A percentile compares a stretch with the other conserved stretches of the same genome.
phyloP scores from a whole-genome alignment of 2,329 filamentous ascomycete species.

The Nothomitra cinnamomea region DNA sequence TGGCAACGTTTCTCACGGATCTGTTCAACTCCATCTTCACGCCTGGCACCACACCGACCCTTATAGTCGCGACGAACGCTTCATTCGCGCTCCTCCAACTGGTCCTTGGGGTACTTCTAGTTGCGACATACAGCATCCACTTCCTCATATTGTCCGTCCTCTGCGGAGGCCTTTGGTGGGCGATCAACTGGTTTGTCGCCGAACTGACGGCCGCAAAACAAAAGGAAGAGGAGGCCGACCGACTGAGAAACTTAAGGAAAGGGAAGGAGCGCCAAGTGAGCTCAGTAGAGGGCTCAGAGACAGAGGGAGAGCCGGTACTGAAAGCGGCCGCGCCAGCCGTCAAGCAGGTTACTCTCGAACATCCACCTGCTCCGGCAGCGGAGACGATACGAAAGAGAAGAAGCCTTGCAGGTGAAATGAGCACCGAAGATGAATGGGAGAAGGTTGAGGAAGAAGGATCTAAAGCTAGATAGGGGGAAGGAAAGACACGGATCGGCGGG shows the following conservation, averaged over 20 bases:
- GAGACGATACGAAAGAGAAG: constrained; percentile 26
- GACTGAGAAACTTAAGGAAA: constrained; percentile 12
- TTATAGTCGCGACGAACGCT: constrained; percentile 78
- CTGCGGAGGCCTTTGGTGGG: constrained; percentile 71
- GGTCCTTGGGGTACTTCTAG: constrained; percentile 56
- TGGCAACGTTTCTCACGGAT: constrained; percentile 45
- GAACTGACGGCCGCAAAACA: constrained; percentile 33
- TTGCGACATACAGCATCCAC: constrained; percentile 76
- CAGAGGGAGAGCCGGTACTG: constrained; percentile 20
- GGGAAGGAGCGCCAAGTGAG: constrained; percentile 7
- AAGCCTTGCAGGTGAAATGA: constrained; percentile 33
- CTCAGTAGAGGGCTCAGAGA: constrained; percentile 28
- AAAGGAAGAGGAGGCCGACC: constrained; percentile 26
- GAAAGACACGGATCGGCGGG: constrained; percentile 13
- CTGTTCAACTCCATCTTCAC: constrained; percentile 91
- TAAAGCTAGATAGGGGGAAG: constrained; percentile 30
- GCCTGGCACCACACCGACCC: constrained; percentile 71
- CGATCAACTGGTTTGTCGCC: constrained; percentile 90
- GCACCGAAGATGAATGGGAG: constrained; percentile 96
- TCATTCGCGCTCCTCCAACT: constrained; percentile 75
- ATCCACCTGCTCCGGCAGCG: neutral
- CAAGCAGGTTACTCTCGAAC: constrained; percentile 12
- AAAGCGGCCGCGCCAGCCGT: constrained; percentile 3
- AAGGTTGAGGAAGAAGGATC: constrained; percentile 61
- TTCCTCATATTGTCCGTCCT: constrained; percentile 69